Evolutionary conservation across 345 rosid species (phyloP).

Genomic region (Citrus reticulata): DNA sequence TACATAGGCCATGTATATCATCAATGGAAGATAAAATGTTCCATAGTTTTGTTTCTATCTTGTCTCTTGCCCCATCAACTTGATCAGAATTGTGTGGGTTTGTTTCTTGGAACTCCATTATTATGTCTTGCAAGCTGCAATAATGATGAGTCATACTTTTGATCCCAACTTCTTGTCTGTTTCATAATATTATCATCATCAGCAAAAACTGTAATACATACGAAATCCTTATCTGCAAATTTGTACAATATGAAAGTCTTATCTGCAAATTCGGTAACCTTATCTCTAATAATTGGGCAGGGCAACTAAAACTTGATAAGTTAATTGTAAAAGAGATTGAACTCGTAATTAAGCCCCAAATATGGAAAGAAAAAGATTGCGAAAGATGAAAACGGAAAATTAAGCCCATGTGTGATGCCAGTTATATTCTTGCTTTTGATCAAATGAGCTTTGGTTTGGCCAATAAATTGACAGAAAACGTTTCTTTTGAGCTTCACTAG

Average conservation of each 20-base stretch:
- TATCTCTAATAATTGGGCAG: not conserved
- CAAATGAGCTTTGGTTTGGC: not conserved
- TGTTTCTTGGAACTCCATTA: slow-evolving; percentile 10
- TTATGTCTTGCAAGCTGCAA: slow-evolving; percentile 14
- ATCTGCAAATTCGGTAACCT: not conserved
- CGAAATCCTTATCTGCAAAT: not conserved
- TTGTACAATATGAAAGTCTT: not conserved
- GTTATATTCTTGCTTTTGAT: not conserved
- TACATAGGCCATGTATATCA: slow-evolving; percentile 46
- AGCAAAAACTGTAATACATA: not conserved
- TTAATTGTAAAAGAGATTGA: not conserved
- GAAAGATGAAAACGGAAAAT: not conserved
- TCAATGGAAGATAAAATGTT: slow-evolving; percentile 35
- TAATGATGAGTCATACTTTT: slow-evolving; percentile 16
- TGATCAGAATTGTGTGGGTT: slow-evolving; percentile 12
- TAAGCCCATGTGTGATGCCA: not conserved
- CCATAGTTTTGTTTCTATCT: not conserved
- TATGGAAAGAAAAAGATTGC: not conserved
- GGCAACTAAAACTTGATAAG: not conserved
- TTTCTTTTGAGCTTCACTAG: not conserved
- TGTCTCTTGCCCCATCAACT: not conserved
- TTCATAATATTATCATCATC: not conserved
- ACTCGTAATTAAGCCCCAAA: not conserved
- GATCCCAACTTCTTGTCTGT: slow-evolving; percentile 15
- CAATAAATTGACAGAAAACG: not conserved